These are phyloP conservation scores for Coelastrella sp. DNA, from an alignment of 139 green algal species.

Conservation along the genomic window DNA sequence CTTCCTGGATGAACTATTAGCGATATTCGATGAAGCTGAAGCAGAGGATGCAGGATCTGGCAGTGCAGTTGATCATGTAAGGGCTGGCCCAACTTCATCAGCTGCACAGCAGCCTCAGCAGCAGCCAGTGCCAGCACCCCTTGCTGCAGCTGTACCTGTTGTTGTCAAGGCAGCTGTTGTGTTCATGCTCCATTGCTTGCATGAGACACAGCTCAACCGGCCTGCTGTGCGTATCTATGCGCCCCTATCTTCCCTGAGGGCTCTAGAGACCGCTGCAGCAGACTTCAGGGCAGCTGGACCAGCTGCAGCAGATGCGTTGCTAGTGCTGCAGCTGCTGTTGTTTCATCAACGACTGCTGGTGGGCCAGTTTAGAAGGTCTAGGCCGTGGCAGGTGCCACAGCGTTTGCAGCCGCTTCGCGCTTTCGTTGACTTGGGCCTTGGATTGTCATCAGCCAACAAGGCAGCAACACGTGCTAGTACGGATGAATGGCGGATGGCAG, in stretches of 20 bases:
- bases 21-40: slow-evolving; percentile 42
- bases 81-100: not conserved
- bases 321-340: not conserved
- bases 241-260: slow-evolving; percentile 10
- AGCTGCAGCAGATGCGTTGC: slow-evolving; percentile 10
- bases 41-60: not conserved
- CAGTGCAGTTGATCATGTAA: slow-evolving; percentile 13
- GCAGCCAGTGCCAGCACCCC: not conserved
- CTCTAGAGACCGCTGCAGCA: not conserved
- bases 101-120: not conserved
- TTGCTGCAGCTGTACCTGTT: slow-evolving; percentile 6
- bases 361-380: not conserved
- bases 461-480: not conserved
- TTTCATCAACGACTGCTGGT: not conserved
- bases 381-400: not conserved
- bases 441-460: not conserved
- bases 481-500: not conserved
- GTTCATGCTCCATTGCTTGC: slow-evolving; percentile 40
- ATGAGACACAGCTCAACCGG: slow-evolving; percentile 34
- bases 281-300: slow-evolving; percentile 14
- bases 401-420: not conserved
- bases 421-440: not conserved
- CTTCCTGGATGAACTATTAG: slow-evolving; percentile 19
- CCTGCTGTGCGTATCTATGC: slow-evolving; percentile 27
- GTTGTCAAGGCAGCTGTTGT: slow-evolving; percentile 43